Evolutionary conservation across 352 stramenopile genomes (phyloP), one percentile per base, ranked within the genome.

Genomic region (Phytophthora hibernalis): DNA sequence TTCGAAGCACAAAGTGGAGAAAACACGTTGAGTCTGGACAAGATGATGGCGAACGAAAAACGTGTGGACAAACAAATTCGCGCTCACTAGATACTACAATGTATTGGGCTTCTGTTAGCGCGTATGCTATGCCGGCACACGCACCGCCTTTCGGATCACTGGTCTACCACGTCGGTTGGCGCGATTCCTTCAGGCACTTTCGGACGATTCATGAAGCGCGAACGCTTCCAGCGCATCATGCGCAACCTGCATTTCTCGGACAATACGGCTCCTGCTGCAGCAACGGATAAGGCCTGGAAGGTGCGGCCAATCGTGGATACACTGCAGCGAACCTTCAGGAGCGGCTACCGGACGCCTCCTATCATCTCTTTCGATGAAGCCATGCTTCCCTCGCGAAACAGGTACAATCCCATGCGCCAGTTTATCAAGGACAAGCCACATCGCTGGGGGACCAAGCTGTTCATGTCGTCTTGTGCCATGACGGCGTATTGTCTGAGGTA

Each of bases 401-500:
- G 26, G 3, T 63, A 45, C 45, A 63, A 63, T 24, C 56, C 64
- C 2, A 72, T 72, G 64, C 22, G 26, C 9, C 45, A 54, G 48
- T 72, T 62, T 38, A 44, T 64, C 15, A 16, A 59, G 22, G 49
- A 59, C 38, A 65, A 65, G 49, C 54, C 54, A 2, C 15, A 48
- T 24, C 24, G 22, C 22, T 67, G 51, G 64, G 51, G 51, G 6
- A 72, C 44, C 11, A 67, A 67, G 64, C 63, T 57, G 22, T 72
- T 63, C 38, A 54, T 67, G 50, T 18, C 45, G 15, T 72, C 56
- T 31, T 59, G 54, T 40, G 38, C 50, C 0, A 6, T 47, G 2
- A 56, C 51, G 1, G 51, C 18, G 7, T 47, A 26, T 26, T 47
- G n/a, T 18, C 40, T 47, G 18, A 47, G 40, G 40, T 47, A 13